Evolutionary conservation across 768 basidiomycete genomes (phyloP).

Genomic region (Phanerochaete carnosa): DNA sequence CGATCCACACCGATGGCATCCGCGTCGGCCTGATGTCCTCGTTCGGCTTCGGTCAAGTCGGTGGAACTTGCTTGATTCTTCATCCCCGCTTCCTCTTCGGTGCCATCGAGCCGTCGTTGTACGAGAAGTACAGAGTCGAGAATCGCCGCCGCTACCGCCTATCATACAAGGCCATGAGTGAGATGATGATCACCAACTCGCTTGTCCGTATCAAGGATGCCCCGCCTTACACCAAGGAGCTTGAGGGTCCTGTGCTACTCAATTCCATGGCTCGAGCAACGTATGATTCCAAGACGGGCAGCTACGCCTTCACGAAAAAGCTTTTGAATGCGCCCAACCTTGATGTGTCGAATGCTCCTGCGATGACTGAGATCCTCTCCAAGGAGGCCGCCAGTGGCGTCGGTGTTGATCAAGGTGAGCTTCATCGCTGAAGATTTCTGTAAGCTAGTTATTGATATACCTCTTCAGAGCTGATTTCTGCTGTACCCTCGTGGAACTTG

Average conservation of each 20-base stretch:
- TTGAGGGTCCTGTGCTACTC: constrained; percentile 83
- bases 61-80: constrained; percentile 83
- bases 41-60: constrained; percentile 98
- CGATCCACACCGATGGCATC: constrained; percentile 92
- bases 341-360: constrained; percentile 66
- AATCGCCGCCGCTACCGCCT: constrained; percentile 64
- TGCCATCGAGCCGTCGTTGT: constrained; percentile 71
- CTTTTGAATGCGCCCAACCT: constrained; percentile 47
- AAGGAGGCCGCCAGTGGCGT: constrained; percentile 63
- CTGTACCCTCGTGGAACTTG: constrained; percentile 85
- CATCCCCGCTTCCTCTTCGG: constrained; percentile 92
- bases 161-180: constrained; percentile 89
- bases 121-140: constrained; percentile 71
- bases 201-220: constrained; percentile 94
- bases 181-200: constrained; percentile 92
- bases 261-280: constrained; percentile 90
- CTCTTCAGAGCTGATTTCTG: constrained; percentile 77
- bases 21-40: constrained; percentile 89
- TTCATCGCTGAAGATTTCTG: constrained; percentile 10
- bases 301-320: constrained; percentile 74
- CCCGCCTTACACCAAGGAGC: constrained; percentile 82
- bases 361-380: constrained; percentile 53
- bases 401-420: constrained; percentile 83
- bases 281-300: constrained; percentile 80
- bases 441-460: not conserved